phyloP scores from a whole-genome alignment of 495 filamentous ascomycete species.

The Letharia lupina region DNA sequence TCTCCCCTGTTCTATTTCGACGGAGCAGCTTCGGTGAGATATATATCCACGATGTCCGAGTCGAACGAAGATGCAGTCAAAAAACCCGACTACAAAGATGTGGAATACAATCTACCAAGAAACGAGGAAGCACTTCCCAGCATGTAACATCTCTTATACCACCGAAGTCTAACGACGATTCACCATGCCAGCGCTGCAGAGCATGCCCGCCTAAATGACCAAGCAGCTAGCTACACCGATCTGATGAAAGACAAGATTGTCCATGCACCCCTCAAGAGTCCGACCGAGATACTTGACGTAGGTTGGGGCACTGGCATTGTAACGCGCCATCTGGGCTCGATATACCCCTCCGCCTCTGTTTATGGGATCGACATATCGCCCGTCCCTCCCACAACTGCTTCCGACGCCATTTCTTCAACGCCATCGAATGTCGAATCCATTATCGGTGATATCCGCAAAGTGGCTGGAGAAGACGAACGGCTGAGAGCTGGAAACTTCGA shows the following conservation, averaged over 20 bases:
- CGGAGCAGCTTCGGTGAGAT: no score
- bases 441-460: background rate
- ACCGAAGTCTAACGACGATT: background rate
- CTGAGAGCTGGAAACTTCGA: background rate
- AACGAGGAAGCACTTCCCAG: background rate
- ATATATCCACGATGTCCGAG: no score
- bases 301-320: conserved; percentile 2
- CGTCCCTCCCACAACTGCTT: background rate
- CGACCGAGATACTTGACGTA: background rate
- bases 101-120: background rate
- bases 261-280: background rate
- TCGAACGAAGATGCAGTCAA: no score
- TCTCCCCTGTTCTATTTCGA: no score
- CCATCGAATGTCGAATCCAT: background rate
- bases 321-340: background rate
- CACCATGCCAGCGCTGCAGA: background rate
- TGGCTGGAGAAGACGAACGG: background rate
- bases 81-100: background rate
- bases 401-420: background rate
- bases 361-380: conserved; percentile 2
- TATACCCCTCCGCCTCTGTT: background rate
- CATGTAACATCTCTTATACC: background rate
- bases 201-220: background rate
- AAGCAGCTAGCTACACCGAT: background rate
- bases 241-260: background rate